Percentiles rank a stretch among this genome's conserved stretches.
Evolutionary conservation across 805 yeast species (phyloP).

Genomic region (Kregervanrija fluxuum): DNA sequence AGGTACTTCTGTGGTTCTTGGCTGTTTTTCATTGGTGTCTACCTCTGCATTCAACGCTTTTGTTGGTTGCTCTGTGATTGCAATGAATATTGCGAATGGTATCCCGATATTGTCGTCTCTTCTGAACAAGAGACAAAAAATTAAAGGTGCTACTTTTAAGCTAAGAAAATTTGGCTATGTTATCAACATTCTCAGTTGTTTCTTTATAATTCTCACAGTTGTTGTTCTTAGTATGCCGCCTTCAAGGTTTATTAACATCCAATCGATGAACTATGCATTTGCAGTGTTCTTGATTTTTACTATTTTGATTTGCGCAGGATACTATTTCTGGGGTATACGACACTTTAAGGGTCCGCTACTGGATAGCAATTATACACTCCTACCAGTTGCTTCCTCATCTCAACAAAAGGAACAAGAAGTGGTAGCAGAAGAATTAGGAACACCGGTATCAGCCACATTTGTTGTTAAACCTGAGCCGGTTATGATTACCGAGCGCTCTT

Average conservation of each 20-base stretch:
- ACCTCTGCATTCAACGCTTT: constrained; percentile 76
- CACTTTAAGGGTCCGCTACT: constrained; percentile 60
- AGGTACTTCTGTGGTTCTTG: constrained; percentile 51
- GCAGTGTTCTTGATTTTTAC: constrained; percentile 48
- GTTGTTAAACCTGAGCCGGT: no score
- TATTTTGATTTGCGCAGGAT: constrained; percentile 41
- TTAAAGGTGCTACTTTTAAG: constrained; percentile 63
- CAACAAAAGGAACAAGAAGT: no score
- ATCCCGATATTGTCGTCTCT: constrained; percentile 64
- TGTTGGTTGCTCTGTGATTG: constrained; percentile 74
- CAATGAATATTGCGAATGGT: constrained; percentile 68
- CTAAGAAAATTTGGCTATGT: constrained; percentile 58
- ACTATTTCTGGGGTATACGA: constrained; percentile 52
- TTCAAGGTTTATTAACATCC: constrained; percentile 42
- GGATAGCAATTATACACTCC: constrained; percentile 21
- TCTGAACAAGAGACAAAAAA: constrained; percentile 50
- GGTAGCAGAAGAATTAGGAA: no score
- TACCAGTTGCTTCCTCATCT: no score
- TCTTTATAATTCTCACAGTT: constrained; percentile 54
- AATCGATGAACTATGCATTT: constrained; percentile 60
- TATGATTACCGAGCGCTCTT: no score
- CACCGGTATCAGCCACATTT: no score
- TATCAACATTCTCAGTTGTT: constrained; percentile 48
- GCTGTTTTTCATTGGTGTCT: constrained; percentile 60
- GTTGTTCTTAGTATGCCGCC: constrained; percentile 68